phyloP scores from a whole-genome alignment of 2,329 filamentous ascomycete genomes.

The Raffaelea albimanens region DNA sequence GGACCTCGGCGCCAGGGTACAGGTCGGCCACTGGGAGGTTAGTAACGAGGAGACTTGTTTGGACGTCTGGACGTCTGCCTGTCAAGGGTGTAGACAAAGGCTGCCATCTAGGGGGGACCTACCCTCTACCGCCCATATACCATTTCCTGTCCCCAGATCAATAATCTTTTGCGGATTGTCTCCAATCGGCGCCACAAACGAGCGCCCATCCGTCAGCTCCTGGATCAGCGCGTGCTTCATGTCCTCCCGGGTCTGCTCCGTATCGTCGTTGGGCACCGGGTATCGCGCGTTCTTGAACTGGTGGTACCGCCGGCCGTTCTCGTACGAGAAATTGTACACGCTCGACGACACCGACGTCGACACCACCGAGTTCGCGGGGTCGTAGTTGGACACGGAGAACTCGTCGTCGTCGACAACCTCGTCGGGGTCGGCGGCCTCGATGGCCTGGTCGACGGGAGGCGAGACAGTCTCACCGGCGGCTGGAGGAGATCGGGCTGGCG shows the following conservation, averaged over 20 bases:
- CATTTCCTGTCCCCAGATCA: constrained; percentile 9
- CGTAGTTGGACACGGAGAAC: constrained; percentile 17
- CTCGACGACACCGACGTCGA: constrained; percentile 18
- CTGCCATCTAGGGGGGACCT: too few species aligned
- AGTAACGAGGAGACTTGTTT: too few species aligned
- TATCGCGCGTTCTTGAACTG: constrained; percentile 5
- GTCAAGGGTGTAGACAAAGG: background rate
- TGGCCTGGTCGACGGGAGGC: too few species aligned
- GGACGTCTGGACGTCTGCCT: too few species aligned
- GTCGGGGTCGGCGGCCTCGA: background rate
- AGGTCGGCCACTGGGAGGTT: constrained; percentile 1
- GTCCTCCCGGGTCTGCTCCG: constrained; percentile 22
- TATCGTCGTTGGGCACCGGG: constrained; percentile 18
- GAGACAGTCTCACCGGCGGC: too few species aligned
- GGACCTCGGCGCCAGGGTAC: constrained; percentile 7
- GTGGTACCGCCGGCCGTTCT: constrained; percentile 21
- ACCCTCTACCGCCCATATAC: constrained; percentile 25
- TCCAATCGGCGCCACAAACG: constrained; percentile 4
- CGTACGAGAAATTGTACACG: constrained; percentile 17
- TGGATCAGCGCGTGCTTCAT: constrained; percentile 22
- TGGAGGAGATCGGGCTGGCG: too few species aligned
- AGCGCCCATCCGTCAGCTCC: constrained; percentile 14
- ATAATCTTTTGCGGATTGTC: constrained; percentile 7
- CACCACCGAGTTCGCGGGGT: background rate
- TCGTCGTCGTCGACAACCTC: background rate